phyloP scores from a whole-genome alignment of 2,329 filamentous ascomycete species.

The Ascochyta lentis region DNA sequence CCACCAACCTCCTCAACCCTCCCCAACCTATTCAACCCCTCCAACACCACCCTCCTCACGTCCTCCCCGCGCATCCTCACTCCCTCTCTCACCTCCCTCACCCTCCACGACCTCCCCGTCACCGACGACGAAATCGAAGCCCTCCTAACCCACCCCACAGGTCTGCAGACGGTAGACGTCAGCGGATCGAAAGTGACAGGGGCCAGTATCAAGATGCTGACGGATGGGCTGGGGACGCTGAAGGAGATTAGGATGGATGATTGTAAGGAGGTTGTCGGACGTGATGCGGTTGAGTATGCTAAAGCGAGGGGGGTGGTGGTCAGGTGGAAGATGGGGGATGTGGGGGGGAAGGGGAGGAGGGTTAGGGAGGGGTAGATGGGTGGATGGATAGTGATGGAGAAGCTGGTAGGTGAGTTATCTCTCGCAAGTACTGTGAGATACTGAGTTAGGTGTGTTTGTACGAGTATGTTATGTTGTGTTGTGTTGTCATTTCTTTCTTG shows the following conservation, averaged over 20 bases:
- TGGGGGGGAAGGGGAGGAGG: conserved; percentile 15
- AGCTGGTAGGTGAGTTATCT: too few species aligned
- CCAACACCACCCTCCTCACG: background rate
- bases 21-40: too few species aligned
- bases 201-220: conserved; percentile 49
- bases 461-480: too few species aligned
- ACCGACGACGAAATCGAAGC: conserved; percentile 43
- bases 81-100: conserved; percentile 21
- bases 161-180: conserved; percentile 43
- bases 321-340: conserved; percentile 28
- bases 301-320: conserved; percentile 41
- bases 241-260: conserved; percentile 43
- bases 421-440: too few species aligned
- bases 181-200: conserved; percentile 50
- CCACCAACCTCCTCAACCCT: background rate
- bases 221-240: conserved; percentile 36
- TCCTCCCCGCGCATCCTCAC: conserved; percentile 35
- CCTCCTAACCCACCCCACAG: conserved; percentile 28
- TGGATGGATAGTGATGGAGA: background rate
- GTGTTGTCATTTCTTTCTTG: too few species aligned
- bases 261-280: conserved; percentile 43
- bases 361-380: conserved; percentile 16
- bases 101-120: conserved; percentile 24
- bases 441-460: too few species aligned
- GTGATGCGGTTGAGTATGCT: conserved; percentile 53